Evolutionary conservation across 179 eudicot species (phyloP), one percentile per base, ranked within the genome.

Genomic region (Heliamphora pulchella): DNA sequence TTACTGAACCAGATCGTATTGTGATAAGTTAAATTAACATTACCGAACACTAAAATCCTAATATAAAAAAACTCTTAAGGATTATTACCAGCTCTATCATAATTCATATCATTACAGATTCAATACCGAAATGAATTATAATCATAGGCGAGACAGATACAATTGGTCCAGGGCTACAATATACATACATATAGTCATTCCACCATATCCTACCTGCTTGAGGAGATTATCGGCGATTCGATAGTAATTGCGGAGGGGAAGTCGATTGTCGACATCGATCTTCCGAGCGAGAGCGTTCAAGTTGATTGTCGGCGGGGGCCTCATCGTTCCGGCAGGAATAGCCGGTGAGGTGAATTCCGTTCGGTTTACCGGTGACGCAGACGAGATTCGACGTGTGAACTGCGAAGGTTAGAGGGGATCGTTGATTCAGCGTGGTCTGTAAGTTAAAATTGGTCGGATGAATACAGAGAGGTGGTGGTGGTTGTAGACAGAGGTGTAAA

Each of bases 161-260:
- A 39, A 55, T 17, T 31, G 41, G 41, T 41, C 18, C 7, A 58
- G 3, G 8, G 22, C 22, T 5, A 64, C 43, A 20, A 64, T 61
- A 61, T 4, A 61, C 14, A 55, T 10, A 80, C 20, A 71, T 3
- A 67, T 18, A 44, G 15, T 17, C 20, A 31, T 31, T 31, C 31
- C 1, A 31, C 17, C 8, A 14, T 3, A 71, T 4, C 5, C 11
- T 61, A 95, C 97, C 97, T 93, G 94, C 84, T 89, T 93, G 80
- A 95, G 98, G 83, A 95, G 94, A 81, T 88, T 95, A 85, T 91
- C 95, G 76, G 98, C 97, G 79, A 92, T 95, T 47, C 97, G 93
- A 75, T 91, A 93, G 81, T 95, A 95, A 77, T 91, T 88, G 11
- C 93, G 93, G 70, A 95, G 90, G 61, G 98, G 89, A 61, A 93